These are phyloP conservation scores for Beauveria rudraprayagi DNA, from an alignment of 2,329 filamentous ascomycete genomes.

Conservation along the genomic window DNA sequence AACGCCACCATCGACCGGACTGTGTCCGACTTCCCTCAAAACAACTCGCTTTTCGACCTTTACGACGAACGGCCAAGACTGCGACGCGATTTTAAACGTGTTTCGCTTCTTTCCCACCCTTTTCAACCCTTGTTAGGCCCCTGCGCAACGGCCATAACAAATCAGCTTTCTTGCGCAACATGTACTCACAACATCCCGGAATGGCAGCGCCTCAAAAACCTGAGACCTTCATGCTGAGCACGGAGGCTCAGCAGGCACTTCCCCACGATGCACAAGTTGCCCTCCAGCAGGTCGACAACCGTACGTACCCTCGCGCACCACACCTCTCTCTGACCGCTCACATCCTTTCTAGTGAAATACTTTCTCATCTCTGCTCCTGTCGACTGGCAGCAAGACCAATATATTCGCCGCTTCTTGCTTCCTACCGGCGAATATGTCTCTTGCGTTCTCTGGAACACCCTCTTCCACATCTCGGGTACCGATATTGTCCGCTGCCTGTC, in stretches of 20 bases:
- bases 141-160: constrained; percentile 5
- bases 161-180: constrained; percentile 28
- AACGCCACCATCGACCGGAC: constrained; percentile 12
- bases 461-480: constrained; percentile 98
- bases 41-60: neutral
- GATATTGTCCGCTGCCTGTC: constrained; percentile 97
- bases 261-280: constrained; percentile 96
- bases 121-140: neutral
- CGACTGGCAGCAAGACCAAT: constrained; percentile 94
- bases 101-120: neutral
- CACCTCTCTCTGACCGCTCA: neutral
- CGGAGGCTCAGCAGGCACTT: constrained; percentile 90
- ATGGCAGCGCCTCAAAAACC: constrained; percentile 94
- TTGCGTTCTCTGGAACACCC: constrained; percentile 95
- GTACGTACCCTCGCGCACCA: constrained; percentile 46
- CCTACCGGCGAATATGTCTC: constrained; percentile 98
- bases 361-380: constrained; percentile 98
- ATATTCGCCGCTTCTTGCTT: constrained; percentile 89
- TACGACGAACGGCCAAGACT: neutral
- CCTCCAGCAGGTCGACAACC: constrained; percentile 94
- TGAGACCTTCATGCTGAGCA: constrained; percentile 97
- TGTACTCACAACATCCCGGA: constrained; percentile 76
- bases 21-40: neutral
- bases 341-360: constrained; percentile 71
- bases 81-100: neutral